Conservation (phyloP, 805 yeast species). For the Ogataea pilisensis region DNA sequence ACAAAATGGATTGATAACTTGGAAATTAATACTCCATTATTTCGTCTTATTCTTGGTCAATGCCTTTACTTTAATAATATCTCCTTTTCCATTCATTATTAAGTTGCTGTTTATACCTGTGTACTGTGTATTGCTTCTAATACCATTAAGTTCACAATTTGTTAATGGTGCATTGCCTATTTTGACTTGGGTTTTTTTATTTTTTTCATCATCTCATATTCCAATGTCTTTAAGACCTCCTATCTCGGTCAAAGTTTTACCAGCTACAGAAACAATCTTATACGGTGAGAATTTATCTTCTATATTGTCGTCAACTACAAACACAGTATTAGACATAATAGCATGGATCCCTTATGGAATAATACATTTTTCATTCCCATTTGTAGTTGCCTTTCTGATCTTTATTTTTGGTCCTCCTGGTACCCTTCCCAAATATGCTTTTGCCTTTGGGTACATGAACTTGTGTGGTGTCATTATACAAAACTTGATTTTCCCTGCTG, state of each 20-base stretch:
- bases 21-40: slow-evolving; percentile 15
- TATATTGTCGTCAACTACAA: slow-evolving; percentile 72
- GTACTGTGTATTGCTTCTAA: slow-evolving; percentile 32
- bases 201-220: slow-evolving; percentile 71
- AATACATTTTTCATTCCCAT: slow-evolving; percentile 86
- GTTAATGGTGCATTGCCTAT: slow-evolving; percentile 81
- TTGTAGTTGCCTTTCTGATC: slow-evolving; percentile 71
- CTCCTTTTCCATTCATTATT: slow-evolving; percentile 15
- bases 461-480: slow-evolving; percentile 80
- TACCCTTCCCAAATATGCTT: slow-evolving; percentile 74
- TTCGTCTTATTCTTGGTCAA: slow-evolving; percentile 16
- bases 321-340: slow-evolving; percentile 63
- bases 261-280: slow-evolving; percentile 88
- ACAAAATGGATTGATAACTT: neutral
- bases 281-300: slow-evolving; percentile 91
- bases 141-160: slow-evolving; percentile 84
- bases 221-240: slow-evolving; percentile 77
- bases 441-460: slow-evolving; percentile 95
- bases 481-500: slow-evolving; percentile 75
- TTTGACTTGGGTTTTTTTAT: slow-evolving; percentile 80
- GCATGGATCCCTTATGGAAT: slow-evolving; percentile 97
- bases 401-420: slow-evolving; percentile 93
- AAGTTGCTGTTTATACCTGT: slow-evolving; percentile 15
- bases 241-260: slow-evolving; percentile 82
- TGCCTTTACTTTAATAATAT: slow-evolving; percentile 22